Conservation (phyloP, 192 early-diverging fungal genomes). For the Powellomyces hirtus region DNA sequence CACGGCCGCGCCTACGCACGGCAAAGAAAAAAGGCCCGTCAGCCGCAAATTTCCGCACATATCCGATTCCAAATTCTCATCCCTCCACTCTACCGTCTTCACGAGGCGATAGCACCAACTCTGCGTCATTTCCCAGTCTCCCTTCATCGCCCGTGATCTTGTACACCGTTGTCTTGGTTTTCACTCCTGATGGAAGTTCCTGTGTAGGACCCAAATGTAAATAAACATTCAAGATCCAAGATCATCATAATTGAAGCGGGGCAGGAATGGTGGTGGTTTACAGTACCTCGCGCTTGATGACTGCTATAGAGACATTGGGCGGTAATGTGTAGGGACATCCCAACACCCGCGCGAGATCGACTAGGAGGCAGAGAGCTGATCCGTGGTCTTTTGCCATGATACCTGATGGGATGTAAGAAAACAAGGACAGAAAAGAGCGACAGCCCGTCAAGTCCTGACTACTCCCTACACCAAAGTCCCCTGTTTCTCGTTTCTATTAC, state of each 20-base stretch:
- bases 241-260: no score
- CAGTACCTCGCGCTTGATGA: constrained; percentile 25
- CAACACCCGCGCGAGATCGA: constrained; percentile 33
- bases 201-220: no score
- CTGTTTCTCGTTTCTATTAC: not conserved
- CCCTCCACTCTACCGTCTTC: constrained; percentile 12
- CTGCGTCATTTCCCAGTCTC: not conserved
- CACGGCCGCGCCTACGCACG: not conserved
- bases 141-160: constrained; percentile 29
- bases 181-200: constrained; percentile 31
- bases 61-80: no score
- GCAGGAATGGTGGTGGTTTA: no score
- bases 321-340: constrained; percentile 37
- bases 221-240: no score
- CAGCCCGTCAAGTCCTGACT: not conserved
- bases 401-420: not conserved
- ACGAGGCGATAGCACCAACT: not conserved
- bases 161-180: constrained; percentile 31
- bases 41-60: no score
- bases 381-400: constrained; percentile 27
- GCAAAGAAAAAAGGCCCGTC: no score
- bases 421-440: not conserved
- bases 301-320: constrained; percentile 23
- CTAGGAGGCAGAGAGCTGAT: constrained; percentile 32
- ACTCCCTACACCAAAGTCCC: not conserved